Conservation (phyloP, 2,329 filamentous ascomycete genomes). For the Botryotinia calthae region DNA sequence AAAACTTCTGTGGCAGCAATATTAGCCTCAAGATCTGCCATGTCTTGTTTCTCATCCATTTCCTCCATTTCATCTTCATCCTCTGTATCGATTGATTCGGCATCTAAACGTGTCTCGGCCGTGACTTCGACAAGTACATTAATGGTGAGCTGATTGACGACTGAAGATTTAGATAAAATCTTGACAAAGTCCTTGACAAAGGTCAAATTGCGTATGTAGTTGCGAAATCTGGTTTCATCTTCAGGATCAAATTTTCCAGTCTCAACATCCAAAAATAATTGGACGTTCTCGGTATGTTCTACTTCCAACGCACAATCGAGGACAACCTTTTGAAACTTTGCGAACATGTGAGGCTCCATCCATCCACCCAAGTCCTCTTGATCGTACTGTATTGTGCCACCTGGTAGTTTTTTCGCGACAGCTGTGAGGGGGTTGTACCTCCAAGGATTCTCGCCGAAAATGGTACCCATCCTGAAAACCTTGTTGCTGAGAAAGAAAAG, state of each 20-base stretch:
- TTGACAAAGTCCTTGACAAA: conserved; percentile 27
- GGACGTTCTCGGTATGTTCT: neutral
- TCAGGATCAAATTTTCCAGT: conserved; percentile 5
- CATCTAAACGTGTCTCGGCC: conserved; percentile 19
- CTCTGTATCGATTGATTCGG: conserved; percentile 14
- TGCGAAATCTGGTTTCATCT: conserved; percentile 17
- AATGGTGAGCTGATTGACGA: conserved; percentile 22
- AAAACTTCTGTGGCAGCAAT: conserved; percentile 25
- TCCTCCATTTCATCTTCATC: conserved; percentile 16
- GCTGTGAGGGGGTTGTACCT: conserved; percentile 23
- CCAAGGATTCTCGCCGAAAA: conserved; percentile 22
- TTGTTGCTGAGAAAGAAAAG: conserved; percentile 23
- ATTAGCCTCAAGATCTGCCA: conserved; percentile 22
- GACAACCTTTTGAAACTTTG: conserved; percentile 25
- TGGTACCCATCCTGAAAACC: conserved; percentile 2
- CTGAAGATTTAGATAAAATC: conserved; percentile 20
- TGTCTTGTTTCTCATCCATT: conserved; percentile 14
- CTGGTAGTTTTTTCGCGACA: conserved; percentile 1
- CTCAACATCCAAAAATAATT: conserved; percentile 25
- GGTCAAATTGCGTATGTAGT: conserved; percentile 12
- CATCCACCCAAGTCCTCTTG: conserved; percentile 5
- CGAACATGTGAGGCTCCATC: conserved; percentile 29
- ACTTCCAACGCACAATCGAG: conserved; percentile 22
- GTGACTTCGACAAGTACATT: conserved; percentile 24
- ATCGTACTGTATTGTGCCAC: conserved; percentile 19